Conservation (phyloP, 1,139 yeast species). For the Pichia sp. region DNA sequence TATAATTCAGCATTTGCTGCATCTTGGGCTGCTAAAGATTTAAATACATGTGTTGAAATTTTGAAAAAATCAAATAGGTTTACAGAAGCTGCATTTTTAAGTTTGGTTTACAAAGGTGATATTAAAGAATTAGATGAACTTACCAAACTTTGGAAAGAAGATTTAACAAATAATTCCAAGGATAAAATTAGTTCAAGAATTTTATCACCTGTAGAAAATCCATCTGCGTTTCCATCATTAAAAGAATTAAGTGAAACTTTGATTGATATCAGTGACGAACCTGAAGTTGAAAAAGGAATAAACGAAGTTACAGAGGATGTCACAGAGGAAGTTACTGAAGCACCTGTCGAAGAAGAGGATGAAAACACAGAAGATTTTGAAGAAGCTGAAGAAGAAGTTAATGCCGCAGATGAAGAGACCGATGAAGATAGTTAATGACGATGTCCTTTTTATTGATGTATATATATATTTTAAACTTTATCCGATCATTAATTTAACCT, state of each 20-base stretch:
- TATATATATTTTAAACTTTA: not conserved
- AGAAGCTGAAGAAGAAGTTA: conserved; percentile 3
- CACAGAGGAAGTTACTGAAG: conserved; percentile 3
- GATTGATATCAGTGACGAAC: conserved; percentile 14
- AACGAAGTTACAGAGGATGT: conserved; percentile 13
- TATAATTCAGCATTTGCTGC: conserved; percentile 91
- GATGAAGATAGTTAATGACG: not conserved
- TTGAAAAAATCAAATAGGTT: conserved; percentile 63
- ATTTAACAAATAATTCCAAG: conserved; percentile 48
- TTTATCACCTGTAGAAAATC: conserved; percentile 33
- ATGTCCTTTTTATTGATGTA: not conserved
- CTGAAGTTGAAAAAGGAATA: conserved; percentile 23
- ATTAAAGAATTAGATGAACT: conserved; percentile 36
- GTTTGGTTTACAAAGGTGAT: conserved; percentile 64
- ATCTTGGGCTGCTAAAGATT: conserved; percentile 79
- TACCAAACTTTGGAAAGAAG: conserved; percentile 61
- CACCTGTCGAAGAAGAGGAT: conserved; percentile 1
- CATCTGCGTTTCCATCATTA: conserved; percentile 23
- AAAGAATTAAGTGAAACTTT: conserved; percentile 16
- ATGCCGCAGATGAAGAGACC: not conserved
- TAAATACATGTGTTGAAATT: conserved; percentile 56
- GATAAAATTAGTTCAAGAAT: conserved; percentile 56
- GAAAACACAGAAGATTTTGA: conserved; percentile 1
- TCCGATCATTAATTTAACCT: not conserved
- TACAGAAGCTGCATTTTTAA: conserved; percentile 82